Percentiles rank a stretch among this genome's conserved stretches.
Evolutionary conservation across 2,329 filamentous ascomycete species (phyloP).

Genomic region (Microcyclosporella mali): DNA sequence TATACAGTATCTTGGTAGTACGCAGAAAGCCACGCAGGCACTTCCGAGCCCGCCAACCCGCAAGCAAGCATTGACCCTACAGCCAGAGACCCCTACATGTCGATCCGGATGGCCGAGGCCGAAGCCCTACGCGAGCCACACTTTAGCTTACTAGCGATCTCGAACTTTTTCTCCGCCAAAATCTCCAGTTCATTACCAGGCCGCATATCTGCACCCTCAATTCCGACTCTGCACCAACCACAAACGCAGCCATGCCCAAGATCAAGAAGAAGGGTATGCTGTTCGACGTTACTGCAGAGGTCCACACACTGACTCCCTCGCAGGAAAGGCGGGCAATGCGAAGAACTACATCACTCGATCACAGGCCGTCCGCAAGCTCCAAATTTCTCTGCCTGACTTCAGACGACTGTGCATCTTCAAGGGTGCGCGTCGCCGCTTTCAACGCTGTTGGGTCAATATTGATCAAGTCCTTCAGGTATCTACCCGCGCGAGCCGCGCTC

Average conservation of each 20-base stretch:
- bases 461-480: constrained; percentile 53
- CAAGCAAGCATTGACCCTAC: too few relatives aligned
- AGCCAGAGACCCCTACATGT: too few relatives aligned
- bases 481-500: constrained; percentile 95
- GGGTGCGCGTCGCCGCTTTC: constrained; percentile 41
- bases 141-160: too few relatives aligned
- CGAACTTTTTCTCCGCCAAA: too few relatives aligned
- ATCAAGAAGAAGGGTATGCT: constrained; percentile 82
- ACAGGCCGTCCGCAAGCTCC: constrained; percentile 93
- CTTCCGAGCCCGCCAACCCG: too few relatives aligned
- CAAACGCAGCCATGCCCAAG: constrained; percentile 52
- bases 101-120: too few relatives aligned
- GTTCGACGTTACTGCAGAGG: background rate
- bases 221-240: too few relatives aligned
- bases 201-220: too few relatives aligned
- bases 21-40: too few relatives aligned
- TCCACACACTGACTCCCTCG: background rate
- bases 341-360: constrained; percentile 98
- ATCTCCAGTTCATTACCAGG: too few relatives aligned
- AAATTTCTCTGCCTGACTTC: constrained; percentile 95
- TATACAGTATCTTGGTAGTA: too few relatives aligned
- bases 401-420: constrained; percentile 99
- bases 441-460: background rate
- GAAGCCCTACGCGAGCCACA: too few relatives aligned
- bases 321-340: constrained; percentile 78